These are phyloP conservation scores for Pistacia integerrima DNA, from an alignment of 345 rosid species.

Conservation along the genomic window DNA sequence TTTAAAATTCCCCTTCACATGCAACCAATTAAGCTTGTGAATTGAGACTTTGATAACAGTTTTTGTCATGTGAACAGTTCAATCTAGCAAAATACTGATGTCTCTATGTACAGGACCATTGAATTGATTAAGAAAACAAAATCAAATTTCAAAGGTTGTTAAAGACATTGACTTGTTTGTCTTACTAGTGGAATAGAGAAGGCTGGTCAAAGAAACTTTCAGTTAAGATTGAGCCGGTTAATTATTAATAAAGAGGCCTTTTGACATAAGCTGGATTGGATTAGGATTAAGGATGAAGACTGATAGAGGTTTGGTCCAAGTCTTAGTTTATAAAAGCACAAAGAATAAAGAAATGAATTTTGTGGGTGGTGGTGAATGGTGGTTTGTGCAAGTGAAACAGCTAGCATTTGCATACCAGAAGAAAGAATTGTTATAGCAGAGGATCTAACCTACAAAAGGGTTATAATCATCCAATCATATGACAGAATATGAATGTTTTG, in stretches of 20 bases:
- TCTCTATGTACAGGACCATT: too few species aligned
- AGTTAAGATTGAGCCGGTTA: not conserved
- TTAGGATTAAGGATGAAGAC: not conserved
- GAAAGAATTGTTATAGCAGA: conserved; percentile 8
- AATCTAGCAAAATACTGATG: too few species aligned
- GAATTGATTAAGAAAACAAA: not conserved
- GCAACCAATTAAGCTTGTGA: not conserved
- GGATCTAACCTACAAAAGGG: conserved; percentile 3
- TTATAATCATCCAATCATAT: conserved; percentile 13
- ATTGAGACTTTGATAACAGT: not conserved
- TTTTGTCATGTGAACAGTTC: too few species aligned
- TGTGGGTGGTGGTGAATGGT: not conserved
- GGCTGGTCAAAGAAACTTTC: conserved; percentile 10
- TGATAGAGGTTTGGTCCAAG: not conserved
- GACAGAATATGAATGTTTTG: not conserved
- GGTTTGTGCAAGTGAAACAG: not conserved
- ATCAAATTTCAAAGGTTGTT: conserved; percentile 1
- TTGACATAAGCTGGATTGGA: not conserved
- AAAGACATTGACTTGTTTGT: conserved; percentile 10
- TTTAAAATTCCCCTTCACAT: too few species aligned
- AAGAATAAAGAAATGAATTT: not conserved
- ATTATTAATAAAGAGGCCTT: not conserved
- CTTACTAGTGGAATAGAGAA: not conserved
- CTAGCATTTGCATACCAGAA: not conserved
- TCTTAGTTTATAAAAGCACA: not conserved